Evolutionary conservation across 257 asterid species (phyloP), one percentile per base, ranked within the genome.

Genomic region (Perilla frutescens): DNA sequence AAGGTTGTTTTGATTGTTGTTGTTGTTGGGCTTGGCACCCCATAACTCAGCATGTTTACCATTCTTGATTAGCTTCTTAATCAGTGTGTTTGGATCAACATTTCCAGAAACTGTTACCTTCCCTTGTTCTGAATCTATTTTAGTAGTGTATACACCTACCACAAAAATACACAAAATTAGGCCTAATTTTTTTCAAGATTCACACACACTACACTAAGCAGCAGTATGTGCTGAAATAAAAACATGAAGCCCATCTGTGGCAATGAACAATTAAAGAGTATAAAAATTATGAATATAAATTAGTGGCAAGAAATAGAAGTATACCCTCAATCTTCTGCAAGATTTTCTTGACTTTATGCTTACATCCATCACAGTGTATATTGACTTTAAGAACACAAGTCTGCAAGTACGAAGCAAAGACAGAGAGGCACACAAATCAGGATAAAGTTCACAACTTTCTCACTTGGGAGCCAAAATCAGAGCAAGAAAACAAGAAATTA

Each of bases 341-440:
- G 91, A 91, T 93, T 82, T 93, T 93, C 91, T 93, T 93, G 47
- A 93, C 98, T 84, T 89, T 91, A 40, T 89, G 84, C 83, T 91
- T 93, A 76, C 98, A 93, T 0, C 97, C 98, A 81, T 93, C 98
- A 80, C 98, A 91, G 89, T 93, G 98, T 71, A 93, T 91, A 82
- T 90, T 88, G 87, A 93, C 98, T 83, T 91, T 93, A 75, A 93
- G 96, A 53, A 87, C 97, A 87, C 97, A 93, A 76, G 97, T 93
- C 98, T 93, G 96, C 91, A 84, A 70, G 84, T 59, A 85, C 89
- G 4, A 91, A 84, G 89, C 90, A 85, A 84, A 89, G 74, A 71
- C 81, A 81, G 41, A 77, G 34, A 83, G 2, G 71, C 39, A 66
- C 34, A 72, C 57, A 48, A 66, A 76, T 43, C 70, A 80, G 54